These are phyloP conservation scores for Carallia pectinifolia DNA, from an alignment of 345 rosid species.

Conservation along the genomic window DNA sequence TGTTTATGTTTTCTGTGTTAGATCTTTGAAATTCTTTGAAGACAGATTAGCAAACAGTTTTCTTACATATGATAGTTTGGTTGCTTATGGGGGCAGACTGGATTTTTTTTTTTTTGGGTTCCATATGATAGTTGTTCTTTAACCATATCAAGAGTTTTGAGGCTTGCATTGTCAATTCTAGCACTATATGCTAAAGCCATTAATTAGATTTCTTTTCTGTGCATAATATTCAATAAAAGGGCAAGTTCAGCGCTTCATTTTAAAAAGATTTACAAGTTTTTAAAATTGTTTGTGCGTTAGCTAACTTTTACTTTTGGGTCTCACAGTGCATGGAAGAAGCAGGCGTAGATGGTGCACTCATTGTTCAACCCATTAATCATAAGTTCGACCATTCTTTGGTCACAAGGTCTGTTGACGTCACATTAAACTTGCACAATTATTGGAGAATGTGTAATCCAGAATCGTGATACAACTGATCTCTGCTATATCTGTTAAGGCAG, in stretches of 20 bases:
- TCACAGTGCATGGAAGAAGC: slow-evolving; percentile 86
- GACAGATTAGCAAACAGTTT: not conserved
- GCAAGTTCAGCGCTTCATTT: not conserved
- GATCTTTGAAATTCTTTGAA: not conserved
- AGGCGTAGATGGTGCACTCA: slow-evolving; percentile 86
- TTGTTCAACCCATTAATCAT: slow-evolving; percentile 95
- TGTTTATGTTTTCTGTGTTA: not conserved
- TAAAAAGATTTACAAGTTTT: not conserved
- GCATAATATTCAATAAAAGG: too few species aligned
- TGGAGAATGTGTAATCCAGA: not conserved
- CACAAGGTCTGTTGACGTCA: slow-evolving; percentile 51
- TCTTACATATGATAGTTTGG: too few species aligned
- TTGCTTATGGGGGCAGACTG: too few species aligned
- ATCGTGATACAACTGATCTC: not conserved
- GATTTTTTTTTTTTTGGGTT: too few species aligned
- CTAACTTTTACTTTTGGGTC: slow-evolving; percentile 1
- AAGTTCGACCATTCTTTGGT: slow-evolving; percentile 88
- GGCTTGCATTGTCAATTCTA: too few species aligned
- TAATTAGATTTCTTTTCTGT: too few species aligned
- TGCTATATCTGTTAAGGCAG: too few species aligned
- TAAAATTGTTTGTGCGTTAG: not conserved
- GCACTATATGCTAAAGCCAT: too few species aligned
- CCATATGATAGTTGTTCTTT: too few species aligned
- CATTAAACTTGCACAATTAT: slow-evolving; percentile 1
- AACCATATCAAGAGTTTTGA: too few species aligned